phyloP scores from a whole-genome alignment of 2,329 filamentous ascomycete species.

The Pestalotiopsis sp. region DNA sequence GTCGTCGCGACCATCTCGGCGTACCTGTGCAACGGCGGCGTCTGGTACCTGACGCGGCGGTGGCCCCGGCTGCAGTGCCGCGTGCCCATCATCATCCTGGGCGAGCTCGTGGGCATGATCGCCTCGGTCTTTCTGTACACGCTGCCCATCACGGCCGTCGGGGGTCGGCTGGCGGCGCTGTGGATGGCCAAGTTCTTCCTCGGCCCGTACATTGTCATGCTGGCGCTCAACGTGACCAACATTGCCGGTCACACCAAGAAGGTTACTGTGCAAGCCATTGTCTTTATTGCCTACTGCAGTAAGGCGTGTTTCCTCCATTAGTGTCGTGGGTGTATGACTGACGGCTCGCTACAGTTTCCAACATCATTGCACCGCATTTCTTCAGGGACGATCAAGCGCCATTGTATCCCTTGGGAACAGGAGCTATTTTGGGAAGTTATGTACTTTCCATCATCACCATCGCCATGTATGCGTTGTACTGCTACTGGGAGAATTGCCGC shows the following conservation, averaged over 20 bases:
- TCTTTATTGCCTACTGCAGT: constrained; percentile 60
- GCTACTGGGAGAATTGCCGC: constrained; percentile 38
- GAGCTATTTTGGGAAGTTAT: constrained; percentile 40
- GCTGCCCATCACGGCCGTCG: constrained; percentile 1
- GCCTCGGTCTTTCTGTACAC: constrained; percentile 13
- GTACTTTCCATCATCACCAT: constrained; percentile 38
- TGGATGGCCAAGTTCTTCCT: constrained; percentile 16
- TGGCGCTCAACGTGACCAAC: constrained; percentile 50
- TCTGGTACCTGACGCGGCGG: constrained; percentile 12
- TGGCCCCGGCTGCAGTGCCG: constrained; percentile 13
- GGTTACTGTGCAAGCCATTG: constrained; percentile 61
- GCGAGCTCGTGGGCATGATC: constrained; percentile 15
- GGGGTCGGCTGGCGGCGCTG: constrained; percentile 10
- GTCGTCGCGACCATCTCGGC: constrained; percentile 10
- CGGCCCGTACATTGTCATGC: constrained; percentile 17
- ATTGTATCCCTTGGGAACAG: constrained; percentile 39
- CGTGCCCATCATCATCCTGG: constrained; percentile 12
- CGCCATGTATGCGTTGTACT: constrained; percentile 29
- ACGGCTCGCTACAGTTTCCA: constrained; percentile 32
- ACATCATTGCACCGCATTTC: constrained; percentile 64
- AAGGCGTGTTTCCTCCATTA: constrained; percentile 21
- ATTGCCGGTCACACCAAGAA: constrained; percentile 61
- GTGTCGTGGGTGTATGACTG: not conserved
- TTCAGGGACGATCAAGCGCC: constrained; percentile 53
- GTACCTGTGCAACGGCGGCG: constrained; percentile 13